Percentiles rank a stretch among this genome's conserved stretches.
Conservation (phyloP, 495 filamentous ascomycete genomes). For the Pyrenopolyporus hunteri region DNA sequence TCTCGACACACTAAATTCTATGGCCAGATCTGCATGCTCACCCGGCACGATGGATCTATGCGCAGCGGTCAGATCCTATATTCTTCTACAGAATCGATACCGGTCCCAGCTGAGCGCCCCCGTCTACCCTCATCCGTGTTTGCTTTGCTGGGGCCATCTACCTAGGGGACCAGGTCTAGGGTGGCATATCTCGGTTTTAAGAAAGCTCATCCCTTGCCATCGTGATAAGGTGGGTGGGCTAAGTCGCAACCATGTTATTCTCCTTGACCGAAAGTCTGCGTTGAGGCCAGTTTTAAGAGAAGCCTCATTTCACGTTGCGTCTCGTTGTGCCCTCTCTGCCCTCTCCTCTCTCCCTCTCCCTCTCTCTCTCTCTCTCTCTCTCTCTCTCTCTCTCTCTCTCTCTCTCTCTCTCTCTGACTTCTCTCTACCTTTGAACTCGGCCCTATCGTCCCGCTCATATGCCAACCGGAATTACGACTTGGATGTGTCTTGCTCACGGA, state of each 20-base stretch:
- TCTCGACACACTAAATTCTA: slow-evolving; percentile 20
- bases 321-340: background rate
- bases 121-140: slow-evolving; percentile 17
- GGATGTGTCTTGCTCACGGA: background rate
- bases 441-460: background rate
- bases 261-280: slow-evolving; percentile 18
- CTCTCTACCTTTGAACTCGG: background rate
- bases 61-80: background rate
- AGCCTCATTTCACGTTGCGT: slow-evolving; percentile 9
- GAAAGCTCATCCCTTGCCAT: slow-evolving; percentile 15
- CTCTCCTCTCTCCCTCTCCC: too few species aligned
- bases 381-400: too few species aligned
- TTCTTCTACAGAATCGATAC: slow-evolving; percentile 4
- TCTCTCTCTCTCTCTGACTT: too few species aligned
- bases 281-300: slow-evolving; percentile 7
- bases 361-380: too few species aligned
- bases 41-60: slow-evolving; percentile 15
- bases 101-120: slow-evolving; percentile 4
- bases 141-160: slow-evolving; percentile 14
- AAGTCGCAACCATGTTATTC: slow-evolving; percentile 8
- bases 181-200: slow-evolving; percentile 17
- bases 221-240: slow-evolving; percentile 18
- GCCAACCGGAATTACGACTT: background rate
- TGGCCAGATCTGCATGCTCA: slow-evolving; percentile 2
- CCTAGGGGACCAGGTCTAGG: slow-evolving; percentile 17